Conservation (phyloP, 768 basidiomycete species). For the Suillus ampliporus region DNA sequence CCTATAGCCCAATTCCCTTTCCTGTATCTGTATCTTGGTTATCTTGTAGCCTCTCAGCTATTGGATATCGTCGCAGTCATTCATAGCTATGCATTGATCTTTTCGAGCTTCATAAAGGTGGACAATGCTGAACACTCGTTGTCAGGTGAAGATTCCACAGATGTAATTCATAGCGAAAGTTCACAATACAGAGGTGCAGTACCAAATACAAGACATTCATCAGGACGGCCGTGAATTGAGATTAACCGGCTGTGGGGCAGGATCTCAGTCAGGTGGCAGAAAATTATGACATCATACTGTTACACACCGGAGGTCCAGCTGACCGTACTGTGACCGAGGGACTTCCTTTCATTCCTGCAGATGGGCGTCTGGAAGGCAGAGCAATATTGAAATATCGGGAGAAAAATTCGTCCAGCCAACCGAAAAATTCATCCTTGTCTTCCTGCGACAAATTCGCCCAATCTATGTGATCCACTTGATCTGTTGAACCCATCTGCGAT, state of each 20-base stretch:
- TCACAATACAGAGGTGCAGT: neutral
- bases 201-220: neutral
- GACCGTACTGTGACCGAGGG: neutral
- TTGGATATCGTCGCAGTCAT: slow-evolving; percentile 1
- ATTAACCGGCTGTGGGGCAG: slow-evolving; percentile 6
- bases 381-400: slow-evolving; percentile 45
- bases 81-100: slow-evolving; percentile 4
- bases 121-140: neutral
- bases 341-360: neutral
- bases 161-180: neutral
- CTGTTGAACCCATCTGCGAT: slow-evolving; percentile 14
- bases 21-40: neutral
- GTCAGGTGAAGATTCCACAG: neutral
- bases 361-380: slow-evolving; percentile 19
- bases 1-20: slow-evolving; percentile 16
- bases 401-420: slow-evolving; percentile 86
- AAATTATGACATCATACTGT: neutral
- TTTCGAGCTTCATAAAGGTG: neutral
- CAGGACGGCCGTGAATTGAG: slow-evolving; percentile 2
- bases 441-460: slow-evolving; percentile 70
- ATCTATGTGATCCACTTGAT: slow-evolving; percentile 47
- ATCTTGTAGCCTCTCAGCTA: slow-evolving; percentile 10
- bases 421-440: slow-evolving; percentile 77
- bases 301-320: slow-evolving; percentile 27
- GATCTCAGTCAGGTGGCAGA: neutral